These are phyloP conservation scores for Pythium sp. DNA, from an alignment of 352 stramenopile species.

Conservation along the genomic window DNA sequence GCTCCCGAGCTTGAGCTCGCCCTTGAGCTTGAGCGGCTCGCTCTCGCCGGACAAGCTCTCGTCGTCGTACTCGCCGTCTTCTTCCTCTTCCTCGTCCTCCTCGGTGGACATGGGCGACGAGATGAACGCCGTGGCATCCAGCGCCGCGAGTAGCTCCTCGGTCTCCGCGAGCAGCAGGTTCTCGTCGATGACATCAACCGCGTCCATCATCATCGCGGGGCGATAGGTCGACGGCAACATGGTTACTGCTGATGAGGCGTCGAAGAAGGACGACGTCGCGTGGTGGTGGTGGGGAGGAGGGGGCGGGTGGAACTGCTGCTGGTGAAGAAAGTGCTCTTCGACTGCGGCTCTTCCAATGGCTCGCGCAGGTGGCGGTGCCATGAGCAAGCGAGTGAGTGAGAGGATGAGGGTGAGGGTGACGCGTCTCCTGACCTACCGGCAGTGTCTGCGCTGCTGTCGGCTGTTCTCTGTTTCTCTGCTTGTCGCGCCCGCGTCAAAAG, in stretches of 20 bases:
- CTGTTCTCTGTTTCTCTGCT: neutral
- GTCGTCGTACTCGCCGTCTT: neutral
- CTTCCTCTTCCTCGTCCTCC: constrained; percentile 14
- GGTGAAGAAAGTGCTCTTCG: neutral
- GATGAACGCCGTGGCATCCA: constrained; percentile 19
- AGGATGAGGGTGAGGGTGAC: too few species aligned
- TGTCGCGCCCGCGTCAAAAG: neutral
- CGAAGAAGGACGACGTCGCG: neutral
- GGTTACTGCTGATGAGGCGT: neutral
- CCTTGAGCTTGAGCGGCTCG: neutral
- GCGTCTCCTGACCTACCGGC: neutral
- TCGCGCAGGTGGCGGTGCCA: neutral
- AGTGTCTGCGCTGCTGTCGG: too few species aligned
- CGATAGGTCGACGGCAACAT: neutral
- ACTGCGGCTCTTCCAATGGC: neutral
- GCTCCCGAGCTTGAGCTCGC: neutral
- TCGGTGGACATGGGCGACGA: constrained; percentile 14
- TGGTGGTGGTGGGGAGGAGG: too few species aligned
- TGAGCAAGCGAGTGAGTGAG: neutral
- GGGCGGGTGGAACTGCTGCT: neutral
- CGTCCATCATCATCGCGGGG: neutral
- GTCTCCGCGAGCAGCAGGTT: constrained; percentile 20
- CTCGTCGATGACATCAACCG: constrained; percentile 13
- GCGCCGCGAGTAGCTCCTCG: constrained; percentile 18
- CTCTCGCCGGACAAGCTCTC: neutral